These are phyloP conservation scores for Tolypocladium pustulatum DNA, from an alignment of 2,329 filamentous ascomycete genomes.

Conservation along the genomic window DNA sequence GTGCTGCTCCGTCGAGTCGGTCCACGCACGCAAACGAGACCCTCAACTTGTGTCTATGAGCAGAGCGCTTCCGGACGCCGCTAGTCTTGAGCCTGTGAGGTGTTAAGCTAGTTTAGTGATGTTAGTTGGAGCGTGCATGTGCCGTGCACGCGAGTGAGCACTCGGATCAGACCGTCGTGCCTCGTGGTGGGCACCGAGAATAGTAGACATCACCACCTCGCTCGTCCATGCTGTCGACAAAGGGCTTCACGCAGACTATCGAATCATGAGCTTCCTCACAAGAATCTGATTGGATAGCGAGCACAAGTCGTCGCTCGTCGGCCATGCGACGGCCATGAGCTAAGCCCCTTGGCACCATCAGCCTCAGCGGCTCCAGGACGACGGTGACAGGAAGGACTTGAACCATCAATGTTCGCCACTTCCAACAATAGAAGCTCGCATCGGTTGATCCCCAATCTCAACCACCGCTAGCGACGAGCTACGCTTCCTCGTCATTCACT, in stretches of 20 bases:
- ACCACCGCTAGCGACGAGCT: not conserved
- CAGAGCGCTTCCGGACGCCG: not conserved
- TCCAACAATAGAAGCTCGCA: not conserved
- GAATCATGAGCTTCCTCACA: not conserved
- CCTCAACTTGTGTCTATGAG: not conserved
- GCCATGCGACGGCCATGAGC: not conserved
- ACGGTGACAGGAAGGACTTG: not conserved
- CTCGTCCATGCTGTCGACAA: not conserved
- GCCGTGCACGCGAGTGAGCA: not conserved
- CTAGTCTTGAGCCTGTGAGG: not conserved
- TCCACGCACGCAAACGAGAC: not conserved
- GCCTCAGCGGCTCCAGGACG: slow-evolving; percentile 4
- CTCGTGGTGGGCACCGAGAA: not conserved
- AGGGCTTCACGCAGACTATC: not conserved
- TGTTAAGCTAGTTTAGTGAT: not conserved
- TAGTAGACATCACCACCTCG: not conserved
- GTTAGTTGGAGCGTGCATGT: not conserved
- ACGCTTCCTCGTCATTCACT: not conserved
- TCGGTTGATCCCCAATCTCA: not conserved
- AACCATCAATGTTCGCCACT: not conserved
- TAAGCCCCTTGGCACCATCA: not conserved
- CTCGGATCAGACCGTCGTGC: not conserved
- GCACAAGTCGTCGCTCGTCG: not conserved
- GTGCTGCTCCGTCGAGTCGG: not conserved
- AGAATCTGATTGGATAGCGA: not conserved